Evolutionary conservation across 257 asterid genomes (phyloP).

Genomic region (Forsythia viridissima): DNA sequence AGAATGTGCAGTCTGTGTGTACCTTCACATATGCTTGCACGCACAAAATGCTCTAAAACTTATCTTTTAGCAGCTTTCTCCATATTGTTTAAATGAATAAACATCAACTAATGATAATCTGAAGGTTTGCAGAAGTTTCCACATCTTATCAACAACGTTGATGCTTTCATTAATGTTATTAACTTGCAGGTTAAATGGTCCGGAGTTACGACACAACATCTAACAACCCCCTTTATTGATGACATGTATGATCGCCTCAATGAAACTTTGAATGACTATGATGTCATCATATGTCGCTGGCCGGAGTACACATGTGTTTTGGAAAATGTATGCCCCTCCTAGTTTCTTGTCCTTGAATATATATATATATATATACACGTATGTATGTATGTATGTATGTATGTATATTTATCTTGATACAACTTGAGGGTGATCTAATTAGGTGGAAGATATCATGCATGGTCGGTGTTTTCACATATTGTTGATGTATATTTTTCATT

Average conservation of each 20-base stretch:
- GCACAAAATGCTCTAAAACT: not conserved
- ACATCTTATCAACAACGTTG: not conserved
- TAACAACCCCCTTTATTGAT: constrained; percentile 54
- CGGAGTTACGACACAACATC: constrained; percentile 53
- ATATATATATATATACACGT: not conserved
- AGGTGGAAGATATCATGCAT: not conserved
- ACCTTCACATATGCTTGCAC: not conserved
- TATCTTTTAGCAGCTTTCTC: not conserved
- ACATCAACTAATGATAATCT: not conserved
- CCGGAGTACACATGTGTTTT: constrained; percentile 51
- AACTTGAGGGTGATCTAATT: not conserved
- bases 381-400: not conserved
- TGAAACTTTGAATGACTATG: constrained; percentile 48
- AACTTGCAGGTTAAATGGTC: constrained; percentile 52
- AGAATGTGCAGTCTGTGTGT: not conserved
- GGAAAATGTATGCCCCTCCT: constrained; percentile 45
- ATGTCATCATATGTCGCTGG: constrained; percentile 57
- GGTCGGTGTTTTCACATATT: not conserved
- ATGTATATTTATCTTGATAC: not conserved
- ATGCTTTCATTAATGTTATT: not conserved
- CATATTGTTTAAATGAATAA: not conserved
- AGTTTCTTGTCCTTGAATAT: not conserved
- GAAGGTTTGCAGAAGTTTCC: not conserved
- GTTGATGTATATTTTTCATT: not conserved
- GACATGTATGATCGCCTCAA: constrained; percentile 55